Conservation (phyloP, 192 early-diverging fungal genomes). For the Coemansia umbellata region DNA sequence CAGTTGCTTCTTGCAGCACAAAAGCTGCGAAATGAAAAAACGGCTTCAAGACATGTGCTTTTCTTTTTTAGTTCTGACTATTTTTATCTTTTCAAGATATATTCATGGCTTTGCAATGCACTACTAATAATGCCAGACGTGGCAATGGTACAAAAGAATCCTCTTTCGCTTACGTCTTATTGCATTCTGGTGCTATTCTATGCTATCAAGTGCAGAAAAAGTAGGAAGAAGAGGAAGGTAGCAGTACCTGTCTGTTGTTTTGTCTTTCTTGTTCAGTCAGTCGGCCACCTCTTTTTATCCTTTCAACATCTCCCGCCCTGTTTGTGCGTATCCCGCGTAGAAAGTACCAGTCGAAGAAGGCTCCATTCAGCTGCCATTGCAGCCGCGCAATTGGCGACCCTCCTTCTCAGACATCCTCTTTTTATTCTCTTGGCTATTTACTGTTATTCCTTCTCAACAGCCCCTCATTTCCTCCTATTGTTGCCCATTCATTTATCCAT, state of each 20-base stretch:
- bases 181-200: too few species aligned
- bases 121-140: not conserved
- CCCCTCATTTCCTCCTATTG: not conserved
- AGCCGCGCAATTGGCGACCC: constrained; percentile 1
- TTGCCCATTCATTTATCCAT: not conserved
- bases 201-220: too few species aligned
- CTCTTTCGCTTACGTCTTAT: too few species aligned
- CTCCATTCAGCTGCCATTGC: not conserved
- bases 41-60: not conserved
- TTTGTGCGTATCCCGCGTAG: too few species aligned
- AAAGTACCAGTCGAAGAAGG: too few species aligned
- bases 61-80: constrained; percentile 1
- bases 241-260: too few species aligned
- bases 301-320: too few species aligned
- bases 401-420: not conserved
- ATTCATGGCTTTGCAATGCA: too few species aligned
- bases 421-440: not conserved
- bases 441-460: not conserved
- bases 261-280: not conserved
- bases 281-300: not conserved
- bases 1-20: not conserved
- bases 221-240: not conserved
- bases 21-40: not conserved
- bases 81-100: too few species aligned
- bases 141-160: too few species aligned